Base-by-base conservation (phyloP, 2,329 filamentous ascomycete species). In the Trichoderma semiorbis region DNA sequence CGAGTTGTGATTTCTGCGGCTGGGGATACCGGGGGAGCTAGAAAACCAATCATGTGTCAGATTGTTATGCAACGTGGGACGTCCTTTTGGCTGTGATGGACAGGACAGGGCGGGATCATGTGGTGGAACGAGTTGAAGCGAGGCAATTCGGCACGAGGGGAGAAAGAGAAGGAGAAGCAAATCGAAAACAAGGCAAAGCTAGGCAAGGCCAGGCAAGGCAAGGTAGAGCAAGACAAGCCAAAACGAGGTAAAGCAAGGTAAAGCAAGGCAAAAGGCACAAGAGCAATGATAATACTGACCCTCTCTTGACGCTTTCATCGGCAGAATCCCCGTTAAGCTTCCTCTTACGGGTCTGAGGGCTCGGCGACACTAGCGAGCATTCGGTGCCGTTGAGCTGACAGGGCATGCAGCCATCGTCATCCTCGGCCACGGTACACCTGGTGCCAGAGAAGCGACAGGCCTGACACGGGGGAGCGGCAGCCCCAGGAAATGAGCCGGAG, bases 341-440 rank as follows among this genome's bases (percentile, higher is more conserved):
- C 79, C 93, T 88, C 85, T 96, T 96, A 76, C 93, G 89, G 71
- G 92, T 90, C 78, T 91, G 90, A 28, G 93, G 93, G 80, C 92
- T 93, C 21, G 69, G 36, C 75, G 91, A 90, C 65, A 91, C 86
- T 79, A 95, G 90, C 57, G 93, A 95, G 82, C 93, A 96, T 76
- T 93, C 91, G 78, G 93, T 89, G 77, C 91, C 91, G 81, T 91
- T 91, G 79, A 91, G 90, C 79, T 93, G 91, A 82, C 93, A 97
- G 74, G 93, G 86, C 74, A 93, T 87, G 81, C 93, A 96, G 75
- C 87, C 85, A 76, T 92, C 89, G 75, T 91, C 91, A 79, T 95
- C 92, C 78, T 94, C 91, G 75, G 83, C 84, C 79, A 93, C 88
- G 74, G 94, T 90, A 83, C 93, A 96, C 82, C 91, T 91, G 77